These are phyloP conservation scores for Psilocybe tampanensis DNA, from an alignment of 768 basidiomycete species.

Conservation along the genomic window DNA sequence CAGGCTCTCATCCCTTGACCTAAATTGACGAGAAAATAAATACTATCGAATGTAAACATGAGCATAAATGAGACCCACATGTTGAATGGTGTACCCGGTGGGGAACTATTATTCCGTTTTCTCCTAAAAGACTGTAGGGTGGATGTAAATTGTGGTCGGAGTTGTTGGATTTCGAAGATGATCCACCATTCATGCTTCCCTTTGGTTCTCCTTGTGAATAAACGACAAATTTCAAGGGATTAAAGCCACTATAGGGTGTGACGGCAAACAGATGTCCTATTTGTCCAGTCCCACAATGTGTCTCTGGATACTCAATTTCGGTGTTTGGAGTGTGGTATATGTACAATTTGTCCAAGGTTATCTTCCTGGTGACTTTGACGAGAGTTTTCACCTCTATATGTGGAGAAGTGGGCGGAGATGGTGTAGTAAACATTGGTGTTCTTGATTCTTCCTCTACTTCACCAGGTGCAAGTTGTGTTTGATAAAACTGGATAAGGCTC, in stretches of 20 bases:
- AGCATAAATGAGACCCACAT: neutral
- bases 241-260: neutral
- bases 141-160: neutral
- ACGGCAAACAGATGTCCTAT: conserved; percentile 11
- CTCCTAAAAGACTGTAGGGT: neutral
- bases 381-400: too few relatives aligned
- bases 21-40: neutral
- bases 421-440: too few relatives aligned
- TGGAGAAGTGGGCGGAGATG: too few relatives aligned
- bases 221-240: conserved; percentile 7
- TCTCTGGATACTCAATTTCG: conserved; percentile 8
- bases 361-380: conserved; percentile 7
- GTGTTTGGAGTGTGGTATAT: neutral
- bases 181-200: too few relatives aligned
- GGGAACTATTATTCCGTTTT: neutral
- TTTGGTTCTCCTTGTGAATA: conserved; percentile 9
- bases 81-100: conserved; percentile 1
- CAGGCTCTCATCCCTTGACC: conserved; percentile 3
- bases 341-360: neutral
- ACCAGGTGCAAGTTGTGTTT: too few relatives aligned
- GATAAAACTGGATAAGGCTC: too few relatives aligned
- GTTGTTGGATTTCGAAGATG: too few relatives aligned
- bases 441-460: too few relatives aligned
- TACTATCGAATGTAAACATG: neutral
- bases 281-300: neutral